A percentile compares a stretch with the other conserved stretches of the same genome.
phyloP scores from a whole-genome alignment of 1,284 basidiomycete species.

The Meripilus lineatus region DNA sequence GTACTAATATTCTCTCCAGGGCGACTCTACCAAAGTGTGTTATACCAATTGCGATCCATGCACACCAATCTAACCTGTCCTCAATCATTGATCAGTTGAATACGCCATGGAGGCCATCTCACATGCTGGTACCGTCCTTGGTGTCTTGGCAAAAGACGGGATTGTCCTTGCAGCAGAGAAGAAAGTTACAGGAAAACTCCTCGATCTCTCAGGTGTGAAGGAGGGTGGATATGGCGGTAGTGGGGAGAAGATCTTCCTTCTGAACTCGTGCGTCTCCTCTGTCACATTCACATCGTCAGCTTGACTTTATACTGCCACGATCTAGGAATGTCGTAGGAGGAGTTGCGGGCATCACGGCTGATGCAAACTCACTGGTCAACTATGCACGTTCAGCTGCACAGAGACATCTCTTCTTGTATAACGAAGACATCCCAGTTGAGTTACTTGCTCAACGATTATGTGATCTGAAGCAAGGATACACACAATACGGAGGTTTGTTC shows the following conservation, averaged over 20 bases:
- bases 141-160: constrained; percentile 92
- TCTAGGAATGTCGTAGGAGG: constrained; percentile 91
- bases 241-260: constrained; percentile 95
- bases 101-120: constrained; percentile 99
- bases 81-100: constrained; percentile 65
- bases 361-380: constrained; percentile 97
- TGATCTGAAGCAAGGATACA: constrained; percentile 98
- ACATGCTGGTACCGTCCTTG: constrained; percentile 92
- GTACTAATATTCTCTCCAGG: constrained; percentile 40
- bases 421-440: constrained; percentile 98
- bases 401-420: constrained; percentile 83
- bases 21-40: constrained; percentile 84
- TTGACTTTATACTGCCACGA: not conserved
- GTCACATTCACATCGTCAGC: constrained; percentile 2
- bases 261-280: constrained; percentile 68
- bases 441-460: constrained; percentile 91
- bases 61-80: constrained; percentile 2
- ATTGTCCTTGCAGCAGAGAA: constrained; percentile 99
- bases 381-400: constrained; percentile 91
- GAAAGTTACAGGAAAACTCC: constrained; percentile 96
- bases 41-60: constrained; percentile 1
- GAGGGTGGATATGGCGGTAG: constrained; percentile 90
- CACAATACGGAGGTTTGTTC: constrained; percentile 86
- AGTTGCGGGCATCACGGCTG: constrained; percentile 94
- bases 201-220: constrained; percentile 83